These are phyloP conservation scores for Mycena citricolor DNA, from an alignment of 1,284 basidiomycete species.

Conservation along the genomic window DNA sequence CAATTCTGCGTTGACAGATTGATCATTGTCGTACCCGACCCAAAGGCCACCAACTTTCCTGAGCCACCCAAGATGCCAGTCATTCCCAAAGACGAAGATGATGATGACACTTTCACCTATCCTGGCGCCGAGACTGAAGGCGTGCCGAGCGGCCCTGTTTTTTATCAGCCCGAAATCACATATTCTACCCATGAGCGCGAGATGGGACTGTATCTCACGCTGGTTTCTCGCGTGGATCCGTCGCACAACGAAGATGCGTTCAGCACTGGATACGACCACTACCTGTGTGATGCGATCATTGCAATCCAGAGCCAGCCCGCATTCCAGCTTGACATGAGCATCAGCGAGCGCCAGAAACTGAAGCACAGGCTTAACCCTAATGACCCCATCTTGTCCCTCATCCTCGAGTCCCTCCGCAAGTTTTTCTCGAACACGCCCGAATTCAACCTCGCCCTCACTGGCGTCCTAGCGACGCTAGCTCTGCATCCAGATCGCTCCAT, in stretches of 20 bases:
- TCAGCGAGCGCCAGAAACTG: constrained; percentile 40
- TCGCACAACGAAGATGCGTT: constrained; percentile 71
- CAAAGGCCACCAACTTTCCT: constrained; percentile 73
- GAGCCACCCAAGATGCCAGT: constrained; percentile 46
- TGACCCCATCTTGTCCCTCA: constrained; percentile 72
- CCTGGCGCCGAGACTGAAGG: constrained; percentile 46
- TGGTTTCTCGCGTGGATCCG: constrained; percentile 80
- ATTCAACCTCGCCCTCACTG: constrained; percentile 86
- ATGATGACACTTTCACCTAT: constrained; percentile 70
- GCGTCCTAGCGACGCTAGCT: constrained; percentile 75
- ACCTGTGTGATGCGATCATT: constrained; percentile 76
- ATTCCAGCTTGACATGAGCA: constrained; percentile 45
- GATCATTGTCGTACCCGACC: constrained; percentile 67
- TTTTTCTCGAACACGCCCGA: constrained; percentile 89
- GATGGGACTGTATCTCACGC: constrained; percentile 77
- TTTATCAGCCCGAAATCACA: constrained; percentile 66
- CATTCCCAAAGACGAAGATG: constrained; percentile 42
- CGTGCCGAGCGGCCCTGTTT: constrained; percentile 34
- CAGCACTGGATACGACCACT: constrained; percentile 84
- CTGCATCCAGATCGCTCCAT: constrained; percentile 84
- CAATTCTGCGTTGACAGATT: constrained; percentile 64
- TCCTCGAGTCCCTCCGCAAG: constrained; percentile 69
- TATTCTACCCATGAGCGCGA: constrained; percentile 79
- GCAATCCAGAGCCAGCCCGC: constrained; percentile 66
- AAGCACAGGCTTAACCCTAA: constrained; percentile 78